phyloP scores from a whole-genome alignment of 768 basidiomycete species.

The Boletus tylopilopsis region DNA sequence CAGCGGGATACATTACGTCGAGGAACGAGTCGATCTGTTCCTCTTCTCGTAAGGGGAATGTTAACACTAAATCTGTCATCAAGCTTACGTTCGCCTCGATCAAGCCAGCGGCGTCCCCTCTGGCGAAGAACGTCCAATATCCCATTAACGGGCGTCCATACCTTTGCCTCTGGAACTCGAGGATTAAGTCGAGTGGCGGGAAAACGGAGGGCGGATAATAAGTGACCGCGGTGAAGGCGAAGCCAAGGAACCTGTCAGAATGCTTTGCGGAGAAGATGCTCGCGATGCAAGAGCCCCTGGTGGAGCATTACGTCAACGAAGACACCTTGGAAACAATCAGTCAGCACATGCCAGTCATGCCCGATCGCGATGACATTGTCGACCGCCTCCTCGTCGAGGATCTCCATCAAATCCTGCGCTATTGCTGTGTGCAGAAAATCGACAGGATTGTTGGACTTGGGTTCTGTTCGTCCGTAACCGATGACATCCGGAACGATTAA shows the following conservation, averaged over 20 bases:
- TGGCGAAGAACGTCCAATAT: constrained; percentile 39
- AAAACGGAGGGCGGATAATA: constrained; percentile 29
- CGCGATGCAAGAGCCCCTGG: constrained; percentile 34
- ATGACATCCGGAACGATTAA: constrained; percentile 47
- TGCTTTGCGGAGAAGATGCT: constrained; percentile 38
- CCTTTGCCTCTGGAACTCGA: constrained; percentile 24
- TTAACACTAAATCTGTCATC: too few relatives aligned
- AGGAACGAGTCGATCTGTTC: constrained; percentile 40
- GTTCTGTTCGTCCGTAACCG: constrained; percentile 41
- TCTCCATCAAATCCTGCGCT: constrained; percentile 34
- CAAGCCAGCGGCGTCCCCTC: constrained; percentile 28
- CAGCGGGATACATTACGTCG: constrained; percentile 31
- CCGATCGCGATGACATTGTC: constrained; percentile 33
- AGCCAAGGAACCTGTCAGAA: constrained; percentile 39
- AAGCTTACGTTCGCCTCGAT: constrained; percentile 35
- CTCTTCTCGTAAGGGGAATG: too few relatives aligned
- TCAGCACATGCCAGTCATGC: constrained; percentile 37
- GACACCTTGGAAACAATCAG: not conserved
- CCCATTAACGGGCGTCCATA: constrained; percentile 38
- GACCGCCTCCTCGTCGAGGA: constrained; percentile 36
- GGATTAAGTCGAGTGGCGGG: constrained; percentile 25
- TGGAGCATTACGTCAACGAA: constrained; percentile 3
- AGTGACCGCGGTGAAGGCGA: constrained; percentile 34
- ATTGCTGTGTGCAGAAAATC: constrained; percentile 27
- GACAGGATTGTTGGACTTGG: constrained; percentile 34